phyloP scores from a whole-genome alignment of 495 filamentous ascomycete species.

The Hypomontagnella submonticulosa region DNA sequence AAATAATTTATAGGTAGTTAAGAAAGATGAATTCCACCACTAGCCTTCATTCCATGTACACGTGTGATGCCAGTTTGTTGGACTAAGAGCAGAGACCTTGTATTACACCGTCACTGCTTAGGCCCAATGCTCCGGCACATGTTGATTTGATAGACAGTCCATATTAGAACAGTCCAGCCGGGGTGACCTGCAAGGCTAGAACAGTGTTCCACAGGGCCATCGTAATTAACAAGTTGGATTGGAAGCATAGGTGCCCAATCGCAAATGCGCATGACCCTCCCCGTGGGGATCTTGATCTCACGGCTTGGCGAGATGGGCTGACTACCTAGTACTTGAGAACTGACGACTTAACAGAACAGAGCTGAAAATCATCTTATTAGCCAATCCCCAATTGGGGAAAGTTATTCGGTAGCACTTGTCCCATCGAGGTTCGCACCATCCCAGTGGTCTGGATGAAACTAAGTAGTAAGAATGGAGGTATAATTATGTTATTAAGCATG shows the following conservation, averaged over 20 bases:
- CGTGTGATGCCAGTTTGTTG: no score
- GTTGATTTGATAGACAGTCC: no score
- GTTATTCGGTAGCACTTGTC: constrained; percentile 7
- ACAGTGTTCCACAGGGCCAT: no score
- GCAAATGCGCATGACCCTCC: constrained; percentile 22
- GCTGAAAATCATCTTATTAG: constrained; percentile 7
- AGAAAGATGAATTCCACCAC: no score
- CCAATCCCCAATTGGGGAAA: constrained; percentile 12
- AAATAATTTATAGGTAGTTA: no score
- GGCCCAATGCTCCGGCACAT: no score
- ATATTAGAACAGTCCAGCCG: no score
- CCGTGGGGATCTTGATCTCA: constrained; percentile 35
- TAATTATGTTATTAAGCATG: constrained; percentile 12
- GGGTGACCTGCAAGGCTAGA: no score
- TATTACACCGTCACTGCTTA: no score
- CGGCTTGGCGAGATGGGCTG: constrained; percentile 39
- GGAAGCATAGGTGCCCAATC: constrained; percentile 32
- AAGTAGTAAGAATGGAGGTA: constrained; percentile 11
- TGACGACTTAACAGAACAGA: constrained; percentile 9
- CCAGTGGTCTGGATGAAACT: constrained; percentile 31
- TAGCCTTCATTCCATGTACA: no score
- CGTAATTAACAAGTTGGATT: no score
- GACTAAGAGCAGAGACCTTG: no score
- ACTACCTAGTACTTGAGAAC: constrained; percentile 7
- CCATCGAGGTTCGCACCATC: constrained; percentile 18